Evolutionary conservation across 345 rosid genomes (phyloP).

Genomic region (Heritiera littoralis): DNA sequence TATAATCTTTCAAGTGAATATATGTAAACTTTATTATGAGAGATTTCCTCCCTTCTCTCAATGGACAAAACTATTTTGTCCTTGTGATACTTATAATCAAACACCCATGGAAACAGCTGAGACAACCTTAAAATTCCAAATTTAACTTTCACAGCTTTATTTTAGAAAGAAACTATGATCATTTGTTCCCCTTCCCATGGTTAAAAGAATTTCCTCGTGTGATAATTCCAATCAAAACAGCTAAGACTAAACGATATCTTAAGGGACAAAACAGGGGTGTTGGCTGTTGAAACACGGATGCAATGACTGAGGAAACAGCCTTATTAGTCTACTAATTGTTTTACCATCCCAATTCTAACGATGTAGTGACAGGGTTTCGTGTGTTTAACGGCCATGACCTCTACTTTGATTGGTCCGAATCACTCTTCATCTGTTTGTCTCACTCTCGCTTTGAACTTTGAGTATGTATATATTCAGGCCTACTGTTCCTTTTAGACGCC

Average conservation of each 20-base stretch:
- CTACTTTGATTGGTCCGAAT: background rate
- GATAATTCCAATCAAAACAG: conserved; percentile 6
- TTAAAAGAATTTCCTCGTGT: background rate
- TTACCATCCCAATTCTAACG: background rate
- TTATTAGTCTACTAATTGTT: background rate
- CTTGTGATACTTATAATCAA: background rate
- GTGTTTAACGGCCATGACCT: conserved; percentile 10
- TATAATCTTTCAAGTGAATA: too few species aligned
- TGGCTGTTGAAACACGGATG: background rate
- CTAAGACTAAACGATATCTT: background rate
- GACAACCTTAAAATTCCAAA: background rate
- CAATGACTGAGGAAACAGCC: background rate
- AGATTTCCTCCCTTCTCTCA: too few species aligned
- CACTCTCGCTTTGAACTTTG: background rate
- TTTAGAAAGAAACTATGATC: background rate
- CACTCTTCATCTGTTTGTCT: conserved; percentile 13
- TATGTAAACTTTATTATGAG: too few species aligned
- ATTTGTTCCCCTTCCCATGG: background rate
- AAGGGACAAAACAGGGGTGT: background rate
- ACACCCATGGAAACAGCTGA: background rate
- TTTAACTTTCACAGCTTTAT: background rate
- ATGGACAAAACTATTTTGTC: too few species aligned
- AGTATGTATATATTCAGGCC: background rate
- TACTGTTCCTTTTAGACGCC: background rate
- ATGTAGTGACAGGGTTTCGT: background rate